Conservation (phyloP, 352 stramenopile genomes). For the Phytophthora pisi region DNA sequence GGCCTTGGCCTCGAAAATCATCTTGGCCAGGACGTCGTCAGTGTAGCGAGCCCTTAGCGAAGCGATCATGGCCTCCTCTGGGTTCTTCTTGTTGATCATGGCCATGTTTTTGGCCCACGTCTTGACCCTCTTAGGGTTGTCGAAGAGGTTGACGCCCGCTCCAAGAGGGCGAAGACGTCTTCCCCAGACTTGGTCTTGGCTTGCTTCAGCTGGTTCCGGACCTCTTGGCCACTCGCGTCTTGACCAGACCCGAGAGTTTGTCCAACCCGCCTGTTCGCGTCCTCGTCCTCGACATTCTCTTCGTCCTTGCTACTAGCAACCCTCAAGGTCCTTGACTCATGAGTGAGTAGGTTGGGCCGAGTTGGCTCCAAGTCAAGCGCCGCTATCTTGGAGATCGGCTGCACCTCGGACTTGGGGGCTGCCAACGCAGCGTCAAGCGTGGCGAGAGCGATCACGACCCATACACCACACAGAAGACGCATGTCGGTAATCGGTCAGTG, state of each 20-base stretch:
- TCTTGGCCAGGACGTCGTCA: constrained; percentile 1
- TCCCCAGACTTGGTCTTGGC: background rate
- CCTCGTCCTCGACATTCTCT: background rate
- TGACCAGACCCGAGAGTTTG: background rate
- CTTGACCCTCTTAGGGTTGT: background rate
- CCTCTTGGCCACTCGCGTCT: background rate
- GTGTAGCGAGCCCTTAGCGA: background rate
- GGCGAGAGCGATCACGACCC: background rate
- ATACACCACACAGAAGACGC: background rate
- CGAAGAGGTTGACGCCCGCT: background rate
- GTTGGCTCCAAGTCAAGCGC: background rate
- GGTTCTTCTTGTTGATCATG: background rate
- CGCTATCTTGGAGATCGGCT: background rate
- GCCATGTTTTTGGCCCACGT: constrained; percentile 2
- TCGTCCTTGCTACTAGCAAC: background rate
- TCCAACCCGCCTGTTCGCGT: background rate
- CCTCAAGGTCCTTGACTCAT: background rate
- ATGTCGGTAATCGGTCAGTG: background rate
- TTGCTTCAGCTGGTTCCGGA: background rate
- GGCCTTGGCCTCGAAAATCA: constrained; percentile 1
- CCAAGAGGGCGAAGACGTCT: constrained; percentile 1
- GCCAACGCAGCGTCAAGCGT: background rate
- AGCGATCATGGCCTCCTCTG: background rate
- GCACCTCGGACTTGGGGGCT: background rate
- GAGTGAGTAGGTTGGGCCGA: background rate